Conservation (phyloP, 2,329 filamentous ascomycete genomes). For the Aspergillus aculeatinus region DNA sequence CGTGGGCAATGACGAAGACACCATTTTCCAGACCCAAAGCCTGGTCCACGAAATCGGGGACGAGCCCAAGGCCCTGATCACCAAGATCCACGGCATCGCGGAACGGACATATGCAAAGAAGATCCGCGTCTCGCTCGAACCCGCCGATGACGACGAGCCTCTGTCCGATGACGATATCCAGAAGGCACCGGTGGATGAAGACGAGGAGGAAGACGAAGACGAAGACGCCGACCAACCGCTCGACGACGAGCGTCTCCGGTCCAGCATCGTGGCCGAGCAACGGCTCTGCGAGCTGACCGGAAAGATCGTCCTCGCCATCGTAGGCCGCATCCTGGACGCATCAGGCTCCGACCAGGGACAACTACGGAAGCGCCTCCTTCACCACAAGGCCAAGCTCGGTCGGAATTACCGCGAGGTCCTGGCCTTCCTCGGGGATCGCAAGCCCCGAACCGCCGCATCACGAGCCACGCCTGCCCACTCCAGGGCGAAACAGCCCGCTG, state of each 20-base stretch:
- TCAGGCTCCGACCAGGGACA: conserved; percentile 60
- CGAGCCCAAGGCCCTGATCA: conserved; percentile 63
- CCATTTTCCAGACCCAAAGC: conserved; percentile 56
- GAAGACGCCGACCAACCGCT: conserved; percentile 40
- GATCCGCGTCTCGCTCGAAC: conserved; percentile 46
- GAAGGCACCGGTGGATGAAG: conserved; percentile 54
- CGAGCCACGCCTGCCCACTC: conserved; percentile 15
- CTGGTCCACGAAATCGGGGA: conserved; percentile 69
- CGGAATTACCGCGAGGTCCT: conserved; percentile 83
- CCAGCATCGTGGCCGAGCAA: conserved; percentile 76
- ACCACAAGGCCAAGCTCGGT: conserved; percentile 79
- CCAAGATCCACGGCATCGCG: conserved; percentile 72
- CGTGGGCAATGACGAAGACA: conserved; percentile 43
- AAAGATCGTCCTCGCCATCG: conserved; percentile 78
- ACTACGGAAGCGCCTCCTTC: conserved; percentile 68
- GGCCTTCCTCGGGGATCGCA: conserved; percentile 71
- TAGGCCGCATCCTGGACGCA: conserved; percentile 71
- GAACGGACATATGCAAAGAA: conserved; percentile 78
- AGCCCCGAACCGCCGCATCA: conserved; percentile 34
- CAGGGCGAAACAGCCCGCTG: conserved; percentile 36
- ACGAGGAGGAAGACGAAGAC: conserved; percentile 40
- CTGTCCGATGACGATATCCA: conserved; percentile 63
- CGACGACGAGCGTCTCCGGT: conserved; percentile 57
- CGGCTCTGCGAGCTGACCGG: conserved; percentile 80
- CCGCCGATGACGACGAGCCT: conserved; percentile 69